phyloP scores from a whole-genome alignment of 2,329 filamentous ascomycete species.

The Chrysosporium queenslandicum region DNA sequence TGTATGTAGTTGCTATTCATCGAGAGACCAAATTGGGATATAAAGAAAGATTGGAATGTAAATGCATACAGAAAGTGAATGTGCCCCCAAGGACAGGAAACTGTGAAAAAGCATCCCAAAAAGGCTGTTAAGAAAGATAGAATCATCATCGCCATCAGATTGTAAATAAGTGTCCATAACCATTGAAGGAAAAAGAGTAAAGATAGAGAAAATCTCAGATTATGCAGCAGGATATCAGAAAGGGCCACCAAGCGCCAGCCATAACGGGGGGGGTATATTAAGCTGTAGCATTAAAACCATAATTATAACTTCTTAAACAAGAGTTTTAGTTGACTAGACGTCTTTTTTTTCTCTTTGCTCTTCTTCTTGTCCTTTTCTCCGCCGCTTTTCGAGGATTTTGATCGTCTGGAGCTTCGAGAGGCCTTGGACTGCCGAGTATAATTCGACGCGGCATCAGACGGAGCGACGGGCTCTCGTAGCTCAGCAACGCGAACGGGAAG shows the following conservation, averaged over 20 bases:
- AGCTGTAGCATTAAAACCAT: neutral
- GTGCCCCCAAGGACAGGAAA: too few relatives aligned
- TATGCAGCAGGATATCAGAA: too few relatives aligned
- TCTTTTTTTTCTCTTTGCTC: constrained; percentile 14
- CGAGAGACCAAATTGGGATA: too few relatives aligned
- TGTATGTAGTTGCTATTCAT: too few relatives aligned
- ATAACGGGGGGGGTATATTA: neutral
- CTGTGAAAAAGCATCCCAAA: too few relatives aligned
- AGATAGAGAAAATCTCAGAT: too few relatives aligned
- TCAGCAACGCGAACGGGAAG: constrained; percentile 25
- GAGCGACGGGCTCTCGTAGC: constrained; percentile 14
- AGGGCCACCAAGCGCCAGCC: neutral
- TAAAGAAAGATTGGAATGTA: too few relatives aligned
- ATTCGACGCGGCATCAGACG: constrained; percentile 6
- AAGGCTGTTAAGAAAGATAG: too few relatives aligned
- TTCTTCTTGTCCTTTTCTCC: constrained; percentile 14
- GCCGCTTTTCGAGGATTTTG: constrained; percentile 9
- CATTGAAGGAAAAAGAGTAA: too few relatives aligned
- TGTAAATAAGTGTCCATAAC: too few relatives aligned
- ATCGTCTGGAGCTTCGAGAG: constrained; percentile 11
- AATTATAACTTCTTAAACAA: constrained; percentile 13
- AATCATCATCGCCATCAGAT: too few relatives aligned
- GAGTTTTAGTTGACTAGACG: constrained; percentile 12
- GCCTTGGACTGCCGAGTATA: constrained; percentile 13
- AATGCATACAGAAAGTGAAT: too few relatives aligned